Evolutionary conservation across 129 eudicot genomes (phyloP).

Genomic region (Flaveria robusta): DNA sequence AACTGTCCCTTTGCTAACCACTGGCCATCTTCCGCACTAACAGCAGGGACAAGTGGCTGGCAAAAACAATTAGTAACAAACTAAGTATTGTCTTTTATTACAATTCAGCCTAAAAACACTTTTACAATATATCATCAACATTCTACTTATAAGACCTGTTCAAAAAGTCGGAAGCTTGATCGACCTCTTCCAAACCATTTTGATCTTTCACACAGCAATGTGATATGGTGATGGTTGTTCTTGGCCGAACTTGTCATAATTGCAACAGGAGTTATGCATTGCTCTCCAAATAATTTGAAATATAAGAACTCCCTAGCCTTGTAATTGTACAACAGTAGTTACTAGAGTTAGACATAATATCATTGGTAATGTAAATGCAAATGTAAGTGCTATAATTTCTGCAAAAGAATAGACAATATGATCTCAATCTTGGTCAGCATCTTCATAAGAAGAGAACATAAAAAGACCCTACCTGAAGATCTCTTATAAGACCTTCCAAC

Average conservation of each 20-base stretch:
- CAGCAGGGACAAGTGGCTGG: constrained; percentile 99
- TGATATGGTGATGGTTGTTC: constrained; percentile 82
- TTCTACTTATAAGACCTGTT: constrained; percentile 63
- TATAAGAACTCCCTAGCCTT: constrained; percentile 98
- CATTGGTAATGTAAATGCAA: constrained; percentile 14
- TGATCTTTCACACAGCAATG: constrained; percentile 71
- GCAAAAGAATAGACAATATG: constrained; percentile 6
- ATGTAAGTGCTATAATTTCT: constrained; percentile 13
- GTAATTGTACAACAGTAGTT: constrained; percentile 32
- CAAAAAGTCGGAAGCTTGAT: constrained; percentile 79
- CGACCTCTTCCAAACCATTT: constrained; percentile 96
- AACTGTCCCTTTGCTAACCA: constrained; percentile 79
- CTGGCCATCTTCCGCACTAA: constrained; percentile 88
- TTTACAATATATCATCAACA: constrained; percentile 23
- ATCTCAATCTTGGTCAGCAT: constrained; percentile 9
- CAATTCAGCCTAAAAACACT: not conserved
- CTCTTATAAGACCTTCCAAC: constrained; percentile 97
- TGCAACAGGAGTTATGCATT: constrained; percentile 95
- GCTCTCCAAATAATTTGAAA: constrained; percentile 83
- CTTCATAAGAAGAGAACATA: constrained; percentile 12
- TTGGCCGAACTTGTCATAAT: constrained; percentile 98
- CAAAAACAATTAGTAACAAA: constrained; percentile 35
- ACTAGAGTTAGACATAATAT: constrained; percentile 13
- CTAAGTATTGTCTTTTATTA: constrained; percentile 15
- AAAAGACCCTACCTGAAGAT: constrained; percentile 79